phyloP scores from a whole-genome alignment of 345 rosid genomes.

The Eutrema japonicum region DNA sequence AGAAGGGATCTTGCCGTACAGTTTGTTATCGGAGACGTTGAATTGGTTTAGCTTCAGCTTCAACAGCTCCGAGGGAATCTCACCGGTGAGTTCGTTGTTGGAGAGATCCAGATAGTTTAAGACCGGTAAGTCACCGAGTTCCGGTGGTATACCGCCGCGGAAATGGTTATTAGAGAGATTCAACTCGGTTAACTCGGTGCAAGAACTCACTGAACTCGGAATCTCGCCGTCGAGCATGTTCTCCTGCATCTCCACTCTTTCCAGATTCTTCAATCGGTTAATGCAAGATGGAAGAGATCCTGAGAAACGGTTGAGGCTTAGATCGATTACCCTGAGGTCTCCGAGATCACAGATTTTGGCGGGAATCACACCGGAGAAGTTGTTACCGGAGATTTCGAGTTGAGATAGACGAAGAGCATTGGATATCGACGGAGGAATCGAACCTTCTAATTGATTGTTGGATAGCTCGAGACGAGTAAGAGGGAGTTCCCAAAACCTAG shows the following conservation, averaged over 20 bases:
- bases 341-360: constrained; percentile 47
- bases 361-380: constrained; percentile 62
- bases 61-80: constrained; percentile 58
- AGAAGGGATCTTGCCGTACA: constrained; percentile 59
- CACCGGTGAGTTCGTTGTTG: constrained; percentile 56
- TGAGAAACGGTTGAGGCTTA: constrained; percentile 55
- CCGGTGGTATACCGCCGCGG: constrained; percentile 60
- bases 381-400: constrained; percentile 55
- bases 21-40: constrained; percentile 62
- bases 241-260: constrained; percentile 57
- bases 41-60: constrained; percentile 56
- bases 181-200: constrained; percentile 54
- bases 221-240: constrained; percentile 60
- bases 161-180: constrained; percentile 59
- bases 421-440: constrained; percentile 53
- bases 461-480: constrained; percentile 50
- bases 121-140: constrained; percentile 58
- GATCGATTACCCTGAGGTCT: constrained; percentile 42
- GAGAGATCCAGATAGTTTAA: constrained; percentile 65
- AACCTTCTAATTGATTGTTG: constrained; percentile 60
- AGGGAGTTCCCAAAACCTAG: constrained; percentile 59
- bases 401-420: constrained; percentile 31
- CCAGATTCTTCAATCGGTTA: constrained; percentile 51
- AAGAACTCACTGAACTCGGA: constrained; percentile 54
- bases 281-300: constrained; percentile 59